phyloP scores from a whole-genome alignment of 768 basidiomycete species.

The Pulveroboletus sp. region DNA sequence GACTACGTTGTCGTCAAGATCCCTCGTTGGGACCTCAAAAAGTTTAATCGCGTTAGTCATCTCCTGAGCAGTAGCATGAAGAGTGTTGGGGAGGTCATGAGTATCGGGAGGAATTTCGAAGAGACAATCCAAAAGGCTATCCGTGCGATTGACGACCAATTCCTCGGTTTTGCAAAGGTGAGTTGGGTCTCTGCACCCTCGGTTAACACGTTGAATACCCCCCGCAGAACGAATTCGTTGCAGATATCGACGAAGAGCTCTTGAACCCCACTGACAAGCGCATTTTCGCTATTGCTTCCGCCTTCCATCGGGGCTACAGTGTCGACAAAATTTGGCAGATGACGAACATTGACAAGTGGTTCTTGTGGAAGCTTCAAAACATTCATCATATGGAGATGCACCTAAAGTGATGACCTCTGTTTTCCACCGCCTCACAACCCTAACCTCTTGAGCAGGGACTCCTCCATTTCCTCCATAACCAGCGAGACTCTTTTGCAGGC shows the following conservation, averaged over 20 bases:
- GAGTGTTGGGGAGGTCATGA: slow-evolving; percentile 99
- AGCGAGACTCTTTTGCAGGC: slow-evolving; percentile 67
- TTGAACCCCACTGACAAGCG: slow-evolving; percentile 95
- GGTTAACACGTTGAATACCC: background rate
- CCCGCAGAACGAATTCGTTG: slow-evolving; percentile 79
- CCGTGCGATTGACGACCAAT: slow-evolving; percentile 93
- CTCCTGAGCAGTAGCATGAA: slow-evolving; percentile 96
- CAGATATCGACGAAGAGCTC: slow-evolving; percentile 91
- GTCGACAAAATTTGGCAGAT: slow-evolving; percentile 97
- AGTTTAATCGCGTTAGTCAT: slow-evolving; percentile 92
- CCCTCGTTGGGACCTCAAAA: slow-evolving; percentile 98
- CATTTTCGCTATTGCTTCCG: slow-evolving; percentile 92
- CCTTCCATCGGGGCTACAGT: slow-evolving; percentile 88
- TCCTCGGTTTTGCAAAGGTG: slow-evolving; percentile 88
- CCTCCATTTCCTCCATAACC: slow-evolving; percentile 63
- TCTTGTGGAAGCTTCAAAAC: slow-evolving; percentile 83
- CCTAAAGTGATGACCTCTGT: slow-evolving; percentile 54
- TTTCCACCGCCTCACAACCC: background rate
- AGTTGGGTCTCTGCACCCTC: slow-evolving; percentile 1
- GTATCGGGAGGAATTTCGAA: slow-evolving; percentile 96
- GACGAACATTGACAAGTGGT: slow-evolving; percentile 99
- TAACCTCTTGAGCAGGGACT: slow-evolving; percentile 42
- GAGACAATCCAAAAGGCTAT: slow-evolving; percentile 99
- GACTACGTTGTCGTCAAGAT: slow-evolving; percentile 99
- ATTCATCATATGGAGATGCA: slow-evolving; percentile 79